A percentile compares a stretch with the other conserved stretches of the same genome.
These are phyloP conservation scores for Microdochium trichocladiopsis DNA, from an alignment of 2,329 filamentous ascomycete genomes.

Conservation along the genomic window DNA sequence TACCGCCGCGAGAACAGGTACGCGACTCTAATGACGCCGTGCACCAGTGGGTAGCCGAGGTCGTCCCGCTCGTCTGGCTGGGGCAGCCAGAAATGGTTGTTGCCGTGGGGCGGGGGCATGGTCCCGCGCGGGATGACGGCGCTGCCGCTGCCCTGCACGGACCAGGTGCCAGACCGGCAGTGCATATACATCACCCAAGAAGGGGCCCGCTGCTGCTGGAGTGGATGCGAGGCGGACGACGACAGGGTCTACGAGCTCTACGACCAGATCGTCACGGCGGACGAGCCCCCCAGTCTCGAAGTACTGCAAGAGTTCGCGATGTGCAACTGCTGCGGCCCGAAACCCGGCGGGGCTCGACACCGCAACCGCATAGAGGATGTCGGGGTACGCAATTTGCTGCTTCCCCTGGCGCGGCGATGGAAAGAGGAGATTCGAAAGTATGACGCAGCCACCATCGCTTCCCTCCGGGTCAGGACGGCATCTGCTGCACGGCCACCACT, in stretches of 20 bases:
- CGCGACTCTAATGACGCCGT: not conserved
- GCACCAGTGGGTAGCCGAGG: not conserved
- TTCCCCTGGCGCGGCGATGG: not conserved
- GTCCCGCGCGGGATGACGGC: not conserved
- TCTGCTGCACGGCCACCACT: not conserved
- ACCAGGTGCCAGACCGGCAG: not conserved
- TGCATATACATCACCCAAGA: not conserved
- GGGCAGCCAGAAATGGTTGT: not conserved
- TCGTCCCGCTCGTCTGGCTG: not conserved
- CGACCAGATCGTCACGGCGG: not conserved
- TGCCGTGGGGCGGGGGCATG: not conserved
- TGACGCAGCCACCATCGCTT: not conserved
- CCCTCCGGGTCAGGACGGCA: too few relatives aligned
- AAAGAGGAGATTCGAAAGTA: not conserved
- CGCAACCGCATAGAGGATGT: not conserved
- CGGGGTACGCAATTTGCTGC: not conserved
- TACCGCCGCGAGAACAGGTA: not conserved
- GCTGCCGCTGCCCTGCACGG: not conserved
- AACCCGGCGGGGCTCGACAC: not conserved
- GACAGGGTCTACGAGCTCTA: not conserved
- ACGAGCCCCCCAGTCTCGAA: not conserved
- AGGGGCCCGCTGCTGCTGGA: not conserved
- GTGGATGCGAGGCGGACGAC: not conserved
- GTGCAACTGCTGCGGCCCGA: not conserved
- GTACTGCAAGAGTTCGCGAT: not conserved